Conservation (phyloP, 345 rosid genomes). For the Viola odorata region DNA sequence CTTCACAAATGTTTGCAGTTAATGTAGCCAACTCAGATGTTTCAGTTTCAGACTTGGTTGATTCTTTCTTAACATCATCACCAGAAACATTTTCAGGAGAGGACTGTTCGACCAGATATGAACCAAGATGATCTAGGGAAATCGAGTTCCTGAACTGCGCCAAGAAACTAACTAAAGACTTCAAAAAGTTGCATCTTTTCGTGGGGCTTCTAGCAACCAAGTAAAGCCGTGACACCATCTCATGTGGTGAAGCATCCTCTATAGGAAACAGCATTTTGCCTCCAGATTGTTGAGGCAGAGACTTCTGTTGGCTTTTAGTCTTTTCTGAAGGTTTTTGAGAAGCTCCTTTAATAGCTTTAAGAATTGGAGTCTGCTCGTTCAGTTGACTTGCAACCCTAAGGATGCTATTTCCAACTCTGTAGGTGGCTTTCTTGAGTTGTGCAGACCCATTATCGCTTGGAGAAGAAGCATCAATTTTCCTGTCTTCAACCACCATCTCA, state of each 20-base stretch:
- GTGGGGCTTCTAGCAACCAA: conserved; percentile 34
- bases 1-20: conserved; percentile 20
- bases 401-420: conserved; percentile 35
- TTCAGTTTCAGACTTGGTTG: conserved; percentile 14
- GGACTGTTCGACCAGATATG: conserved; percentile 15
- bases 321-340: background rate
- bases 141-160: conserved; percentile 35
- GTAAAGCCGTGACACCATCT: conserved; percentile 31
- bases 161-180: conserved; percentile 31
- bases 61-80: conserved; percentile 26
- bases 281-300: conserved; percentile 14
- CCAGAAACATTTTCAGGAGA: conserved; percentile 15
- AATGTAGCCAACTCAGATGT: conserved; percentile 21
- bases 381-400: conserved; percentile 31
- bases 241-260: conserved; percentile 25
- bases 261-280: conserved; percentile 14
- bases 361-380: conserved; percentile 17
- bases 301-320: conserved; percentile 19
- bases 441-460: conserved; percentile 21
- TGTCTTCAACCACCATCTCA: conserved; percentile 22
- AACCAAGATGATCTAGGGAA: conserved; percentile 19
- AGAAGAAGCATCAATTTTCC: conserved; percentile 16
- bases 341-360: conserved; percentile 11
- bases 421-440: conserved; percentile 25
- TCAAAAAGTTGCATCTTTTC: conserved; percentile 19